Evolutionary conservation across 768 basidiomycete species (phyloP), one percentile per base, ranked within the genome.

Genomic region (Amanita rimosa): DNA sequence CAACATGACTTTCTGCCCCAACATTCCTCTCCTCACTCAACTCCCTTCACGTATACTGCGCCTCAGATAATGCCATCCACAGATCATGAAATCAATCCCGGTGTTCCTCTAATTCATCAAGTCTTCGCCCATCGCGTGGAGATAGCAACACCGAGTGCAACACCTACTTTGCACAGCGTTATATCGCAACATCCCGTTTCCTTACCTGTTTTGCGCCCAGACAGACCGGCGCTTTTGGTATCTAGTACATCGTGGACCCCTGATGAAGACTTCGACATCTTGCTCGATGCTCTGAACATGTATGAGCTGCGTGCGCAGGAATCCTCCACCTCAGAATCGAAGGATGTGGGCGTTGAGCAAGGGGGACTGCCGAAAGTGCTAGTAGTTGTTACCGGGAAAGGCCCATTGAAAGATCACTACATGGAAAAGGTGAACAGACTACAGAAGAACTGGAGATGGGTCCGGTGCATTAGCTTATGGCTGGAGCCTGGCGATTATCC

Each of bases 181-280:
- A 58, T 62, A 22, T 61, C 62, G 4, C 70, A 69, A 49, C 55
- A 61, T 14, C 57, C 67, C 52, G 52, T 71, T 16, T 54, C 62
- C 37, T 51, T 62, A 43, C 79, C 85, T 4, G 58, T 58, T n/a
- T 63, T 79, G 21, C 76, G 88, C 29, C 57, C 66, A 1, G 87
- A 91, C 53, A 72, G 94, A 49, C 90, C 92, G 3, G 93, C 91
- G 1, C 67, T 98, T 1, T 55, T 97, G 14, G 81, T 99, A 22
- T 91, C 88, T 19, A 89, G 90, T 55, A 99, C 96, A 1, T 92
- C 88, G 13, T 98, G 95, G 95, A 98, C 96, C 1, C 79, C 90
- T 5, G 96, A 99, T 58, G 96, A 99, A 62, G 93, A 98, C 62
- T 97, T 99, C 55, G 67, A 75, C 7, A 76, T 96, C 45, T 77